Evolutionary conservation across 805 yeast species (phyloP), one percentile per base, ranked within the genome.

Genomic region (Kodamaea kakaduensis): DNA sequence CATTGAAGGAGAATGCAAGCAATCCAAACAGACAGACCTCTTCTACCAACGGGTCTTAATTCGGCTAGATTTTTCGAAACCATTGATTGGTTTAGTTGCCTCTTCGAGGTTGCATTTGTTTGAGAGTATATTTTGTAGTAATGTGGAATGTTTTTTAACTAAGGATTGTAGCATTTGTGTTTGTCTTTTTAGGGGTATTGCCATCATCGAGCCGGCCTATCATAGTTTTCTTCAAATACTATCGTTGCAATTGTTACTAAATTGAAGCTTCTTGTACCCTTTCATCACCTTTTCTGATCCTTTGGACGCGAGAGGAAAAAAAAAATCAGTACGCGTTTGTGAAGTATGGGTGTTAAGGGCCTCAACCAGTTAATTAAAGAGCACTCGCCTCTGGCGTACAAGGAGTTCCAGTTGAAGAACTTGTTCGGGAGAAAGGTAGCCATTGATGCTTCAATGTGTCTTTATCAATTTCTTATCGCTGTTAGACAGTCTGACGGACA

Each of bases 401-500:
- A 77, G 44, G 77, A 78, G 37, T 74, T 77, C 38, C 96, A 87
- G 46, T 81, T 90, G 67, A 90, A 90, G 61, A 71, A 84, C 10
- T 75, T 88, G 31, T 83, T 85, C 51, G 98, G 98, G 1, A 69
- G 97, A 29, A 93, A 93, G 65, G 95, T 93, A n/a, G 98, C 98
- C 41, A 89, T 93, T 41, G 90, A 84, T 64, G 94, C 95, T 3
- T 89, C 97, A 7, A 93, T 93, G 98, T 87, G 95, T 46, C 69
- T 93, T 25, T 93, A 93, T 56, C 99, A 93, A 60, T 93, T 90
- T 53, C 69, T 93, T 32, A 89, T 93, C 52, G 97, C 97, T 0
- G 98, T 93, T 4, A 75, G 99, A 54, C 97, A 90, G 49, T 88
- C 84, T 38, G 97, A 93, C 52, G 99, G 99, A n/a, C 87, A 79